These are phyloP conservation scores for Fraxinus anomala DNA, from an alignment of 257 asterid genomes.

Conservation along the genomic window DNA sequence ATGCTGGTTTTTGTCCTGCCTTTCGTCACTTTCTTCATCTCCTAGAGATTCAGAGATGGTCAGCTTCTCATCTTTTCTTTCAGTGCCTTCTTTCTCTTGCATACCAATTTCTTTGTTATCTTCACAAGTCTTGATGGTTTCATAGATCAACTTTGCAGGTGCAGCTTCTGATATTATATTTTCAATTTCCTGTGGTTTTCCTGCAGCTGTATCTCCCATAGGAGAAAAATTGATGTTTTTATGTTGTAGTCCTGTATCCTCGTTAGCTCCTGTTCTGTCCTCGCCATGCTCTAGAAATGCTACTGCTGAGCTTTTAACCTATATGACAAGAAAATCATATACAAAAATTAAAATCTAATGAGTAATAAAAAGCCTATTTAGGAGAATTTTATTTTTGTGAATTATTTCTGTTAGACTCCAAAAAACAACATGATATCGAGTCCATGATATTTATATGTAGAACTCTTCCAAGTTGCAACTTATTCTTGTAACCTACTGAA, in stretches of 20 bases:
- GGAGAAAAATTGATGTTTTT: constrained; percentile 21
- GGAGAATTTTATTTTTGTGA: background rate
- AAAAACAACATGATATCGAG: background rate
- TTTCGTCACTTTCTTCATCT: constrained; percentile 33
- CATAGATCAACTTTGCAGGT: constrained; percentile 17
- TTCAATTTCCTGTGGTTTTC: constrained; percentile 23
- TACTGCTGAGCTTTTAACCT: constrained; percentile 27
- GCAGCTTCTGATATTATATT: constrained; percentile 22
- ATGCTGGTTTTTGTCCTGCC: background rate
- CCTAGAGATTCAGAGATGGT: constrained; percentile 24
- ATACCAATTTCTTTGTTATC: constrained; percentile 17
- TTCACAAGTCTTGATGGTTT: constrained; percentile 15
- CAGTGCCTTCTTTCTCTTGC: constrained; percentile 25
- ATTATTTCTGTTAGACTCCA: background rate
- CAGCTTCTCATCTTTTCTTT: constrained; percentile 21
- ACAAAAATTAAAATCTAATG: constrained; percentile 5
- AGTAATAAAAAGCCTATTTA: background rate
- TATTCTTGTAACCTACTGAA: background rate
- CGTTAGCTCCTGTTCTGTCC: constrained; percentile 27
- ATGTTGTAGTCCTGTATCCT: constrained; percentile 22
- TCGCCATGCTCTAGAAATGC: constrained; percentile 25
- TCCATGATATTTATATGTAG: background rate
- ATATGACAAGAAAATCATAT: constrained; percentile 2
- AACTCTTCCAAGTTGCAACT: background rate
- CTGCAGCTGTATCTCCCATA: constrained; percentile 18